Percentiles rank a stretch among this genome's conserved stretches.
Evolutionary conservation across 768 basidiomycete genomes (phyloP).

Genomic region (Termitomyces sp.): DNA sequence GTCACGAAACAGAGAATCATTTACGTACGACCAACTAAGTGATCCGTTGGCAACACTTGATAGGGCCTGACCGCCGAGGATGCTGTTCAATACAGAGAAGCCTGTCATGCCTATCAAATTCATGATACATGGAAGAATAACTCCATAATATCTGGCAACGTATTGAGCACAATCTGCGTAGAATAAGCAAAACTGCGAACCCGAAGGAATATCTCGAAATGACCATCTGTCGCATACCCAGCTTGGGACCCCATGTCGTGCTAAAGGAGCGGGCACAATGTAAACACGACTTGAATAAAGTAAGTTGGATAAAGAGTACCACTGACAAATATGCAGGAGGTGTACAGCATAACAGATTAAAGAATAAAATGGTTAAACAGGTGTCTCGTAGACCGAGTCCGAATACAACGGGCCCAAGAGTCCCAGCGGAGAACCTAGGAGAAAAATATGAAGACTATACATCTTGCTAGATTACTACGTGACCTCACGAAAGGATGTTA

Average conservation of each 20-base stretch:
- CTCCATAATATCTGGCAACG: constrained; percentile 50
- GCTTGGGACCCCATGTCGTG: constrained; percentile 73
- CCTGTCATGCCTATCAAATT: constrained; percentile 63
- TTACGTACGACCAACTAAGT: constrained; percentile 38
- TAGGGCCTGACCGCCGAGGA: constrained; percentile 59
- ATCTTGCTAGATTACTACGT: neutral
- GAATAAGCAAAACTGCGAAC: constrained; percentile 13
- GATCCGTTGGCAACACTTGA: constrained; percentile 34
- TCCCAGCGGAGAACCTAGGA: constrained; percentile 58
- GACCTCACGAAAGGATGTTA: constrained; percentile 56
- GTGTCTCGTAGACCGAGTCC: constrained; percentile 57
- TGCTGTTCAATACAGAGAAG: constrained; percentile 67
- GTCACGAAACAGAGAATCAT: neutral
- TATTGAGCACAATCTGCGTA: constrained; percentile 6
- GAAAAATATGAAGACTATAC: neutral
- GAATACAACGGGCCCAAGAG: constrained; percentile 57
- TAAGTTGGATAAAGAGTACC: neutral
- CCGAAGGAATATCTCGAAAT: constrained; percentile 44
- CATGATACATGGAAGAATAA: constrained; percentile 52
- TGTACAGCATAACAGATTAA: constrained; percentile 55
- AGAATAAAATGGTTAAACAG: constrained; percentile 60
- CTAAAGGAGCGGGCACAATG: constrained; percentile 14
- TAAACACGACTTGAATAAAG: neutral
- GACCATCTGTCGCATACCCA: constrained; percentile 86
- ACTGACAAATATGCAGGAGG: constrained; percentile 59